Conservation (phyloP, 1,139 yeast species). For the Zygosaccharomyces sapae region DNA sequence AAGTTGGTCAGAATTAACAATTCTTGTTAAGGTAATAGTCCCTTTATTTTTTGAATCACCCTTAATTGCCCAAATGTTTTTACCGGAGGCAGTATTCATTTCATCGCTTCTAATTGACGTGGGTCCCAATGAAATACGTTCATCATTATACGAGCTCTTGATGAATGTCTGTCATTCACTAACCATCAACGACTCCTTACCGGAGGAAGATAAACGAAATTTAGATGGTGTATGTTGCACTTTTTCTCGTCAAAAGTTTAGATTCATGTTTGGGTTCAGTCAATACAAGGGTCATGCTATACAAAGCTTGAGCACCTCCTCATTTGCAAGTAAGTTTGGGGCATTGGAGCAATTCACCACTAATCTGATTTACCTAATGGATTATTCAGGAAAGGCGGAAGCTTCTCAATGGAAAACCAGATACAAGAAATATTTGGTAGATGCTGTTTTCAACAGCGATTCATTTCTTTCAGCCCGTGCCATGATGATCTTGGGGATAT, state of each 20-base stretch:
- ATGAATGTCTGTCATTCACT: constrained; percentile 72
- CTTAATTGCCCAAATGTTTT: constrained; percentile 57
- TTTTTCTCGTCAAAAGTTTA: constrained; percentile 68
- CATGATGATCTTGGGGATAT: constrained; percentile 64
- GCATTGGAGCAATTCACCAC: constrained; percentile 64
- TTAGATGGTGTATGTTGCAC: constrained; percentile 54
- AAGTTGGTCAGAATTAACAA: constrained; percentile 68
- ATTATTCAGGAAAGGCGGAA: constrained; percentile 46
- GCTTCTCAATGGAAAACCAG: constrained; percentile 60
- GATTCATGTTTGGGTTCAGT: constrained; percentile 73
- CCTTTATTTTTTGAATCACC: constrained; percentile 71
- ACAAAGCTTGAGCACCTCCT: constrained; percentile 39
- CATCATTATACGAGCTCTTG: constrained; percentile 59
- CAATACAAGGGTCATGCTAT: constrained; percentile 50
- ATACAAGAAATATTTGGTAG: constrained; percentile 65
- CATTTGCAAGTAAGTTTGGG: constrained; percentile 49
- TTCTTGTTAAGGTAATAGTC: constrained; percentile 62
- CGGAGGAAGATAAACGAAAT: constrained; percentile 42
- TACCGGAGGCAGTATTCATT: constrained; percentile 70
- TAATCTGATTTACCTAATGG: constrained; percentile 55
- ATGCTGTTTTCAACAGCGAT: constrained; percentile 56
- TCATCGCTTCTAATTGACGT: constrained; percentile 70
- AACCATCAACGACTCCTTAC: constrained; percentile 53
- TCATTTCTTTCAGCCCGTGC: constrained; percentile 72
- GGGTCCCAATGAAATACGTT: constrained; percentile 66